Conservation (phyloP, 2,329 filamentous ascomycete species). For the Macrophomina tecta region DNA sequence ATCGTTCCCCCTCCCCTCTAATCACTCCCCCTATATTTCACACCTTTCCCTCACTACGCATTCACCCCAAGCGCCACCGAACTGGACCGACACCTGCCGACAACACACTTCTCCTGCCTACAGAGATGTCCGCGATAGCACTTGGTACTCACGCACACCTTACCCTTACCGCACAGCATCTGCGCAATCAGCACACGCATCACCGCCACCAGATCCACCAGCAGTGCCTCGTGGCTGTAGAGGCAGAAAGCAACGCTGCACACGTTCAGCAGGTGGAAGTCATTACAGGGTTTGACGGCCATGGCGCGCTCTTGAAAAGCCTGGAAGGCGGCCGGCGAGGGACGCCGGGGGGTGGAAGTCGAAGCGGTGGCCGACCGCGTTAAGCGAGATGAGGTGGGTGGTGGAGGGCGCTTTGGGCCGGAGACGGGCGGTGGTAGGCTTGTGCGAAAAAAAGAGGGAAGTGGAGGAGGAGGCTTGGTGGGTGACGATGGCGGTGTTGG, state of each 20-base stretch:
- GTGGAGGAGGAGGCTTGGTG: neutral
- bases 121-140: conserved; percentile 57
- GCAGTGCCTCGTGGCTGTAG: conserved; percentile 55
- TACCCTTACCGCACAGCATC: conserved; percentile 49
- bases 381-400: conserved; percentile 51
- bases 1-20: too few relatives aligned
- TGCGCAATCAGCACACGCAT: conserved; percentile 52
- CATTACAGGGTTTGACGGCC: conserved; percentile 58
- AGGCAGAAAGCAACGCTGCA: conserved; percentile 47
- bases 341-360: conserved; percentile 49
- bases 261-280: conserved; percentile 50
- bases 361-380: conserved; percentile 54
- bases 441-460: conserved; percentile 23
- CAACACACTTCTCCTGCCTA: conserved; percentile 40
- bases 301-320: conserved; percentile 46
- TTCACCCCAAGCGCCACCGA: conserved; percentile 34
- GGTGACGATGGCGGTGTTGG: neutral
- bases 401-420: conserved; percentile 33
- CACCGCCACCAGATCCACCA: conserved; percentile 46
- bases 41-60: conserved; percentile 29
- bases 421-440: conserved; percentile 32
- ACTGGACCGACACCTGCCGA: conserved; percentile 36
- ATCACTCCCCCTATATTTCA: conserved; percentile 29
- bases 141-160: conserved; percentile 48
- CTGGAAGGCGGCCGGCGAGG: conserved; percentile 46